Evolutionary conservation across 208 protist species (phyloP).

Genomic region (Lotmaria passim): DNA sequence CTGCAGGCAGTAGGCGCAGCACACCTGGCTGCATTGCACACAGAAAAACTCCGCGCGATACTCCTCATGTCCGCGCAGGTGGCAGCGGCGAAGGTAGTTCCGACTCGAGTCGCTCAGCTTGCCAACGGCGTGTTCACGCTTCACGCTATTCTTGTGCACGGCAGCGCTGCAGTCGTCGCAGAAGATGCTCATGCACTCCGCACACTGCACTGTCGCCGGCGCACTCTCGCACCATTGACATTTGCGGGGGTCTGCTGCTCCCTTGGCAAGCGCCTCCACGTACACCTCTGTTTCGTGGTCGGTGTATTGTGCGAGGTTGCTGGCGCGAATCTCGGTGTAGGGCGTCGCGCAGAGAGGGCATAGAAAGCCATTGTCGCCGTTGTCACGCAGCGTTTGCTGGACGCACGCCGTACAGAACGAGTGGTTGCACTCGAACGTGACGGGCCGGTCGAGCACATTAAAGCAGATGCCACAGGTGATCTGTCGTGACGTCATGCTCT

Average conservation of each 20-base stretch:
- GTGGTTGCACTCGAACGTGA: conserved; percentile 68
- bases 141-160: conserved; percentile 80
- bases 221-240: conserved; percentile 86
- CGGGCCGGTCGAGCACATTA: conserved; percentile 53
- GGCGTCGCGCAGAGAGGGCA: conserved; percentile 64
- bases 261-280: conserved; percentile 47
- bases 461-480: conserved; percentile 87
- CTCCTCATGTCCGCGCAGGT: conserved; percentile 68
- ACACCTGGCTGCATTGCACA: conserved; percentile 65
- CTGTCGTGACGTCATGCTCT: conserved; percentile 16
- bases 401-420: conserved; percentile 69
- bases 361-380: conserved; percentile 45
- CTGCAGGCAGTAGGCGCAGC: conserved; percentile 89
- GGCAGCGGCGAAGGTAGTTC: conserved; percentile 53
- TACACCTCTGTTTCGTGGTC: conserved; percentile 53
- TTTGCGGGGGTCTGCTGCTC: conserved; percentile 32
- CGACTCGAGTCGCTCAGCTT: conserved; percentile 44
- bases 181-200: conserved; percentile 73
- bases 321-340: conserved; percentile 30
- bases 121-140: conserved; percentile 53
- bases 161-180: conserved; percentile 71
- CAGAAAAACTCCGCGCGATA: conserved; percentile 88
- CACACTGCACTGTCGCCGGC: conserved; percentile 58
- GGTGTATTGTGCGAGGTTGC: conserved; percentile 43
- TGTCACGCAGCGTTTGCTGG: conserved; percentile 36